A percentile compares a stretch with the other conserved stretches of the same genome.
These are phyloP conservation scores for Fermentozyma sake DNA, from an alignment of 1,139 yeast species.

Conservation along the genomic window DNA sequence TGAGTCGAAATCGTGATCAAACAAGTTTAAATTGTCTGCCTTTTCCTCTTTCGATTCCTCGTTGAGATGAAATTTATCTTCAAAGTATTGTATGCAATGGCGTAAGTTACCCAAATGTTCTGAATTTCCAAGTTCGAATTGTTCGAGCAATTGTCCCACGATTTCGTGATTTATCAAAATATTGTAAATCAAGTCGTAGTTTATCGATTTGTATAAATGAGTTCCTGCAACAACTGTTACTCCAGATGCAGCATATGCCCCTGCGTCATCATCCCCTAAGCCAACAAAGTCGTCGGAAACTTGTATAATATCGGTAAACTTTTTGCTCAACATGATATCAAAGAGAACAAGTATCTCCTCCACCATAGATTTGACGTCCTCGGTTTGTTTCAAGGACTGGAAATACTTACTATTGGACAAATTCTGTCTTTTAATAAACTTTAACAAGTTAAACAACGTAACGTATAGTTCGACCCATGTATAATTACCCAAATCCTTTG, in stretches of 20 bases:
- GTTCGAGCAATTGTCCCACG: conserved; percentile 12
- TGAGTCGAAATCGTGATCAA: conserved; percentile 28
- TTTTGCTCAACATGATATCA: conserved; percentile 14
- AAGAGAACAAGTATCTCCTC: conserved; percentile 26
- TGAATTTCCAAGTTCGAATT: conserved; percentile 5
- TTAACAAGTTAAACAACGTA: conserved; percentile 21
- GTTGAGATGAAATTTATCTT: conserved; percentile 13
- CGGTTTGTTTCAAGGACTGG: conserved; percentile 9
- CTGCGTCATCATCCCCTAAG: conserved; percentile 7
- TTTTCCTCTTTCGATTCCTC: conserved; percentile 16
- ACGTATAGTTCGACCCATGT: conserved; percentile 28
- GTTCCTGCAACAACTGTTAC: conserved; percentile 5
- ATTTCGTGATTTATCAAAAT: conserved; percentile 28
- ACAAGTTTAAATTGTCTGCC: conserved; percentile 13
- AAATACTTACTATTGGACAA: conserved; percentile 15
- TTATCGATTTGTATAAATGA: conserved; percentile 14
- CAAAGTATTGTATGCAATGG: conserved; percentile 19
- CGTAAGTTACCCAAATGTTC: conserved; percentile 12
- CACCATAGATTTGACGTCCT: conserved; percentile 14
- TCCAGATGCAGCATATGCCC: background rate
- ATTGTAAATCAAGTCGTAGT: conserved; percentile 25
- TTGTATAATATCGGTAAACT: conserved; percentile 14
- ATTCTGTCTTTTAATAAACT: conserved; percentile 22
- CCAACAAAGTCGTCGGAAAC: too few species aligned
- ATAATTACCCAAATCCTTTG: conserved; percentile 13